These are phyloP conservation scores for Arabidopsis suecica DNA, from an alignment of 345 rosid genomes.

Conservation along the genomic window DNA sequence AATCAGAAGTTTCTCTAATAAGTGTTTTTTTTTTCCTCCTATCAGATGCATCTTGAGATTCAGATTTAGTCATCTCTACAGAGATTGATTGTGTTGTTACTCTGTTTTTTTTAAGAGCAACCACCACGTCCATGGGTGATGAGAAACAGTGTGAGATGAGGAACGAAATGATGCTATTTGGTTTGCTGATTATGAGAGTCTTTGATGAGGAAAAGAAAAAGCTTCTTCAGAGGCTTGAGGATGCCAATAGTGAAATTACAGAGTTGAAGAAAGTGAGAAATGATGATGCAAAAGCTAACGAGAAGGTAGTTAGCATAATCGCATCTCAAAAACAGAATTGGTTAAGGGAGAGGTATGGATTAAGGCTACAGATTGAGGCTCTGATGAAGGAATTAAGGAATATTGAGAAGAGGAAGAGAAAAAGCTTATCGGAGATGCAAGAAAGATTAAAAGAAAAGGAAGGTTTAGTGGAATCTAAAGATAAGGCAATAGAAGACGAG, in stretches of 20 bases:
- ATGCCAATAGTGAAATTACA: slow-evolving; percentile 61
- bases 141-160: slow-evolving; percentile 62
- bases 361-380: slow-evolving; percentile 63
- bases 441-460: slow-evolving; percentile 66
- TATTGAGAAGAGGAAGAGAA: slow-evolving; percentile 56
- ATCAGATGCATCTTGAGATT: slow-evolving; percentile 39
- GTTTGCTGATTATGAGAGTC: slow-evolving; percentile 72
- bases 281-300: slow-evolving; percentile 91
- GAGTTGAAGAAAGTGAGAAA: slow-evolving; percentile 67
- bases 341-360: slow-evolving; percentile 70
- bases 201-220: slow-evolving; percentile 54
- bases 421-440: slow-evolving; percentile 54
- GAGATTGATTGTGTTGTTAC: slow-evolving; percentile 55
- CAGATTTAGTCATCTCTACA: slow-evolving; percentile 32
- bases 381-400: slow-evolving; percentile 61
- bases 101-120: slow-evolving; percentile 54
- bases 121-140: slow-evolving; percentile 49
- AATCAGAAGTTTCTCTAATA: neutral
- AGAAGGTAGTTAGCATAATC: slow-evolving; percentile 84
- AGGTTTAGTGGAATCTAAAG: slow-evolving; percentile 57
- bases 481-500: slow-evolving; percentile 58
- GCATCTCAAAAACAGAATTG: slow-evolving; percentile 90
- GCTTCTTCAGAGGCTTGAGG: slow-evolving; percentile 59
- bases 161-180: slow-evolving; percentile 65
- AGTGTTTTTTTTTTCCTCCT: neutral